Base-by-base conservation (phyloP, 2,329 filamentous ascomycete species). In the Aureobasidium uvarum region DNA sequence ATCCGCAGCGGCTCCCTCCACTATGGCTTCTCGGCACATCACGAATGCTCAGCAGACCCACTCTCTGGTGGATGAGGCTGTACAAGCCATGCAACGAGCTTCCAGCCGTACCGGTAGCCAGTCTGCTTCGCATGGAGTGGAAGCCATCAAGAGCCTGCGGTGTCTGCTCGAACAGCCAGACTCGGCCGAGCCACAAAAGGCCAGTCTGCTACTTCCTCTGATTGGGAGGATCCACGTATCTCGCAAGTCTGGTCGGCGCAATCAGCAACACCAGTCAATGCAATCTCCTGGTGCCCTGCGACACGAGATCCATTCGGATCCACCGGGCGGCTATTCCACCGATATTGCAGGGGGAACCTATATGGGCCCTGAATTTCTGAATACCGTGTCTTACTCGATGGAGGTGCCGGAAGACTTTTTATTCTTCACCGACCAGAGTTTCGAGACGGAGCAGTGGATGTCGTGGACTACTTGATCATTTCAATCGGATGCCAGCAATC, bases 401-500 rank as follows among this genome's bases (percentile, higher is more conserved):
- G 58, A 62, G 13, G 23, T 62, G 11, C 58, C 58, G 28, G 58
- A 62, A 38, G 58, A 62, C 20, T 62, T 39, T 51, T 14, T 41
- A 2, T 62, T 62, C 45, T 41, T 62, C 18, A 62, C 45, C 2
- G 43, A 62, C 20, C 43, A 50, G 20, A 51, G 8, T 16, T 51
- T 62, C 10, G 45, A 45, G 7, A n/a, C 43, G 1, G 58, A 62
- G 16, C 58, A 62, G n/a, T 62, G 58, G 58, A 16, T 62, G 18
- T 50, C 58, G 11, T 62, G 58, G 58, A 31, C 20, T 28, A 62
- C 11, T 20, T 62, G 33, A 58, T 28, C 1, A 43, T 13, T 43
- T 43, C 3, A 4, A 28, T 45, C 23, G 7, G 31, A 3, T 5
- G 11, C 48, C 7, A 23, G 20, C 2, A 6, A 31, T 18, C 23